Evolutionary conservation across 768 basidiomycete genomes (phyloP), one percentile per base, ranked within the genome.

Genomic region (Serpula lacrymans): DNA sequence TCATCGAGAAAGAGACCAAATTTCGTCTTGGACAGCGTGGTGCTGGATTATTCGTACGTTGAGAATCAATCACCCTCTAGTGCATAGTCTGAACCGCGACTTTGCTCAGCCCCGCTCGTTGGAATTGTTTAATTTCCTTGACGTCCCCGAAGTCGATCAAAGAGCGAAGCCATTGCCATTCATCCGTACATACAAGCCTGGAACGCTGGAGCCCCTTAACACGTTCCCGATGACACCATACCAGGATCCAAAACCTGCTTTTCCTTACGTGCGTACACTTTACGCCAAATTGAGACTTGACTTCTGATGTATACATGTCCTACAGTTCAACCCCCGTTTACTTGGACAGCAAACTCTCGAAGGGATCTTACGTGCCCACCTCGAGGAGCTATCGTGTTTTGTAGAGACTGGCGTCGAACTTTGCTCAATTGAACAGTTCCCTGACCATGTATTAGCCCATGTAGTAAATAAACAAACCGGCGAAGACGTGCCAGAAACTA

Each of bases 401-500:
- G 60, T 76, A 5, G 71, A 72, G 39, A 43, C 60, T 0, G 60
- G 54, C 1, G 59, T 59, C 7, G 69, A 69, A 42, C 48, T 72
- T 6, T 39, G 48, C 13, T 47, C 41, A 3, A 50, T 73, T 23
- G 61, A 63, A 41, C 68, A 71, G 41, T 32, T 47, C 20, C 34
- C 45, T 0, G 63, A 66, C 35, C 41, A 47, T 20, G 65, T 71
- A 8, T 43, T 47, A 1, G 63, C 56, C 1, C 17, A 21, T 18
- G 20, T 44, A 1, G 13, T 21, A 13, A 43, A 39, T 12, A 14
- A 32, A 23, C 20, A 37, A 13, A 33, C 29, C 7, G 58, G 47
- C 3, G 22, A 43, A 9, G 49, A 54, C 23, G 24, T 16, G 1
- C 37, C 44, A 14, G 60, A 67, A 41, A 48, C 33, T 2, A 25